Conservation (phyloP, 2,329 filamentous ascomycete species). For the Xylaria arbuscula region DNA sequence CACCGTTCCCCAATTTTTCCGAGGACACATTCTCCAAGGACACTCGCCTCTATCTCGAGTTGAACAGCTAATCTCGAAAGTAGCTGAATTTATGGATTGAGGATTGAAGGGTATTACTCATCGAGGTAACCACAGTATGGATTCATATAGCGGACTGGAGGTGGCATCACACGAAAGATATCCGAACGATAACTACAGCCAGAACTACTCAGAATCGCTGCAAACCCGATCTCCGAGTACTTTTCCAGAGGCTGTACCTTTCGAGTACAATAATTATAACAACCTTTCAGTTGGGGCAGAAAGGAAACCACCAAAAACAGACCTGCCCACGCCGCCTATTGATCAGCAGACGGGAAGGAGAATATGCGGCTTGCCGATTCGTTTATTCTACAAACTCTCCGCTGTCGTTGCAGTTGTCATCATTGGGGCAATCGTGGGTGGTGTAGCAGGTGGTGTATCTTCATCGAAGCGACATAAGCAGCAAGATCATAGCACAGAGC, state of each 20-base stretch:
- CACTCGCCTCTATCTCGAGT: not conserved
- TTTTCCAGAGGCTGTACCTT: constrained; percentile 6
- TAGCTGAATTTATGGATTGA: not conserved
- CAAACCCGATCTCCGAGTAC: not conserved
- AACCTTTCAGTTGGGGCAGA: not conserved
- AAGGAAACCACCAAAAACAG: not conserved
- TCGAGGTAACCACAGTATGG: not conserved
- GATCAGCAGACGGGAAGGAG: not conserved
- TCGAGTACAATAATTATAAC: constrained; percentile 4
- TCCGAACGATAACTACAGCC: not conserved
- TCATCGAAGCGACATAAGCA: not conserved
- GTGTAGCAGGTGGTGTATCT: constrained; percentile 25
- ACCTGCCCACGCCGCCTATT: not conserved
- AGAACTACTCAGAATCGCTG: not conserved
- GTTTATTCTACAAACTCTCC: constrained; percentile 37
- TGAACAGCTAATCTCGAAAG: not conserved
- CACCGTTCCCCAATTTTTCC: not conserved
- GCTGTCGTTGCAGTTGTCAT: constrained; percentile 11
- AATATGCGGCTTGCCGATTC: constrained; percentile 38
- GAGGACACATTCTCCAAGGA: no score
- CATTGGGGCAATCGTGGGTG: constrained; percentile 41
- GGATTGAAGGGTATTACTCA: not conserved
- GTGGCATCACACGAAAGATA: not conserved
- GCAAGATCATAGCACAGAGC: not conserved
- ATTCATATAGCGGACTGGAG: constrained; percentile 15